Evolutionary conservation across 257 asterid genomes (phyloP), one percentile per base, ranked within the genome.

Genomic region (Forsythia viridissima): DNA sequence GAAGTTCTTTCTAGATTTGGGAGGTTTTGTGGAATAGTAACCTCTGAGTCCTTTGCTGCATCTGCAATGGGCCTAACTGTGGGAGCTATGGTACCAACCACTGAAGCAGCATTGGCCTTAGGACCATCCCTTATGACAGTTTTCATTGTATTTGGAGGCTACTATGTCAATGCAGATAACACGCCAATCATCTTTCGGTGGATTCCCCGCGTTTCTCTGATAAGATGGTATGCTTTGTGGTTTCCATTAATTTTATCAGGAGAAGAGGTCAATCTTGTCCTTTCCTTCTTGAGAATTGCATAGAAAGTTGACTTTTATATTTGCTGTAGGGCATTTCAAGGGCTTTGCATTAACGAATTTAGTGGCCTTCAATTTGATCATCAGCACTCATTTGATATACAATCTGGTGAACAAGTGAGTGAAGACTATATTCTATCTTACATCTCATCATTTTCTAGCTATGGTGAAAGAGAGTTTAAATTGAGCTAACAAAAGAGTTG

Each of bases 11-110:
- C 61, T 72, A 95, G 99, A 84, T 95, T 95, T 80, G 91, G 94
- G 79, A 88, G 92, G 84, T 93, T 95, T 86, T 93, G 99, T 73
- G 98, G 94, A 74, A 87, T 95, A 76, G 93, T 95, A 34, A 95
- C 98, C 42, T 77, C 84, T 44, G 99, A 95, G 81, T 95, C 99
- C 66, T 95, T 95, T 75, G 93, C 98, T 65, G 97, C 99, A 67
- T 93, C 99, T 66, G 99, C 98, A 0, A 95, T 93, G 97, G 98
- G 99, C 76, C 85, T 95, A 84, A 95, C 99, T n/a, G 97, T 96
- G 61, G 99, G 99, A 65, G 98, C 99, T 24, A 92, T 92, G 91
- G 98, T 78, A 81, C 97, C 99, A 68, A 92, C 97, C 71, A 87
- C 98, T 36, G 99, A 96, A 90, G 98, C 99, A 38, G 97, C 99